Evolutionary conservation across 176 grass and related monocot genomes (phyloP), one percentile per base, ranked within the genome.

Genomic region (Zoysia japonica): DNA sequence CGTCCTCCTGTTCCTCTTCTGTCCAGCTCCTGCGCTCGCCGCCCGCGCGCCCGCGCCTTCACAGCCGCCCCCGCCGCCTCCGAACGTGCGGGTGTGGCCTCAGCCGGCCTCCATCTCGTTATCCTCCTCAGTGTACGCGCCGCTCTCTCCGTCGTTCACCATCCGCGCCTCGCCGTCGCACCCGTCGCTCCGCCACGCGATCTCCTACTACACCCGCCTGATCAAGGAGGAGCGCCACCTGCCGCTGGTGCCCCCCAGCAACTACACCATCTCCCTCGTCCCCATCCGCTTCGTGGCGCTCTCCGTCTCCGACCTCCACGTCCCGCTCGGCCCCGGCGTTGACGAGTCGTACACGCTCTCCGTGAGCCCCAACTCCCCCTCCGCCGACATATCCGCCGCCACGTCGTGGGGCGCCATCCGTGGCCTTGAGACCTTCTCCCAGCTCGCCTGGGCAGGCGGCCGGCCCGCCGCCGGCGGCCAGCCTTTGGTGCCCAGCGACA

Each of bases 321-420:
- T 83, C 63, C 74, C 84, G 68, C 88, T 98, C 56, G 78, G 82
- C 77, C 79, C 82, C 9, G 89, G 74, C 56, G 83, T 85, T 44
- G 92, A 98, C 69, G 92, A 98, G 73, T 98, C 92, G 40, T 98
- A 98, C 79, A 77, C 70, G 77, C 85, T 98, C 85, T 89, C 82
- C 55, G 80, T 97, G 71, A 71, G 83, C 1, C 4, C 28, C 47
- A 56, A 78, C 39, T 65, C 82, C 49, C 73, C 67, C 9, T 72
- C 64, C 41, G 95, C 87, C 37, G 80, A 85, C 59, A 80, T 97
- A 64, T 69, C 88, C 35, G 78, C 92, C 66, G 75, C 85, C 70
- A 94, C 88, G 53, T 36, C 81, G 1, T 98, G 95, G 95, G 95
- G 92, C 53, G 85, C 81, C 80, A 92, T 98, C 77, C 89, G 92